phyloP scores from a whole-genome alignment of 257 asterid genomes.

The Osmanthus fragrans region DNA sequence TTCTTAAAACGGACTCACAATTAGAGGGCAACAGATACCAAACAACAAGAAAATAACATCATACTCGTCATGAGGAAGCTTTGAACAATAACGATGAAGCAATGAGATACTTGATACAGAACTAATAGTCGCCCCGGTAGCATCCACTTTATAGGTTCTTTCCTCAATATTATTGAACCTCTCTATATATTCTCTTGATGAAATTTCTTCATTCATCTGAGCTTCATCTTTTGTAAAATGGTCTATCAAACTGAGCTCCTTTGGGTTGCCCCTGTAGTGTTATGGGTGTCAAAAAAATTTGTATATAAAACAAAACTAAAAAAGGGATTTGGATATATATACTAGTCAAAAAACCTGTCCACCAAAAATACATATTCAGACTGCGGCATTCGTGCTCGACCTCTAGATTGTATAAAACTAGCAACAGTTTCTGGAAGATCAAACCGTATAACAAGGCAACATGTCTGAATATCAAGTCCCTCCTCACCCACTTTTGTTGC shows the following conservation, averaged over 20 bases:
- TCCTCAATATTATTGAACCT: constrained; percentile 52
- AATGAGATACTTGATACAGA: constrained; percentile 70
- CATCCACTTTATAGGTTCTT: constrained; percentile 64
- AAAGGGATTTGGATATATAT: constrained; percentile 23
- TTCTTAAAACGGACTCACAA: constrained; percentile 7
- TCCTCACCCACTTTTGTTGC: constrained; percentile 99
- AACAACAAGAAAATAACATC: constrained; percentile 31
- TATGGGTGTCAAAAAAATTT: constrained; percentile 30
- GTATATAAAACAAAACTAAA: constrained; percentile 24
- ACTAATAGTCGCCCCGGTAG: constrained; percentile 88
- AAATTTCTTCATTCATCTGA: constrained; percentile 77
- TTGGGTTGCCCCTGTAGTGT: constrained; percentile 60
- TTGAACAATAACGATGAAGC: constrained; percentile 89
- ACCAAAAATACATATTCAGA: constrained; percentile 95
- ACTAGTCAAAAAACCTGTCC: constrained; percentile 62
- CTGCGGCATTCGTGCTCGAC: constrained; percentile 97
- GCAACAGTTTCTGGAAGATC: constrained; percentile 99
- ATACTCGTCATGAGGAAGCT: constrained; percentile 96
- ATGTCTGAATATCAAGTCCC: constrained; percentile 99
- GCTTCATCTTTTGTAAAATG: constrained; percentile 71
- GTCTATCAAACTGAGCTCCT: constrained; percentile 66
- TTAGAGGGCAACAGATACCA: constrained; percentile 17
- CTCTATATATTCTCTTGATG: constrained; percentile 50
- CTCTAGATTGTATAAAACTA: constrained; percentile 97
- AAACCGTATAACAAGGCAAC: constrained; percentile 97